phyloP scores from a whole-genome alignment of 2,329 filamentous ascomycete genomes.

The Thielaviopsis cerberus region DNA sequence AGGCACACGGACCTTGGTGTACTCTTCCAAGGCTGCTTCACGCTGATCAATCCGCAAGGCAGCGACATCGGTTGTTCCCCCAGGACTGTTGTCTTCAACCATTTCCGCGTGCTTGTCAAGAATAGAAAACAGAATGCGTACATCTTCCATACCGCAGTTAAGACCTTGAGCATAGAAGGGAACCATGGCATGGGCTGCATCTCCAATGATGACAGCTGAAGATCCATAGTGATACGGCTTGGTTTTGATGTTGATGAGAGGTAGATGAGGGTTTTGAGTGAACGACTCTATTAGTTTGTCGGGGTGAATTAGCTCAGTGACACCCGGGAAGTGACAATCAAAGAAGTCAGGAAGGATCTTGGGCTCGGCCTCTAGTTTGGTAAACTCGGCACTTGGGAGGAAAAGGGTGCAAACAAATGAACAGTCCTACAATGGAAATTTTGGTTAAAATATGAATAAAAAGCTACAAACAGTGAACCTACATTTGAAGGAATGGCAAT shows the following conservation, averaged over 20 bases:
- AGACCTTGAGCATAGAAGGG: conserved; percentile 97
- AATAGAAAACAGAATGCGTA: conserved; percentile 67
- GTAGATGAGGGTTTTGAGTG: conserved; percentile 66
- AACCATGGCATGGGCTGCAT: conserved; percentile 93
- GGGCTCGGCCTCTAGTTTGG: conserved; percentile 44
- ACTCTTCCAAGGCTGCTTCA: conserved; percentile 49
- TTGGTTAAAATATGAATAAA: not conserved
- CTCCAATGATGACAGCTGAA: conserved; percentile 70
- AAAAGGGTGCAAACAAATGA: conserved; percentile 94
- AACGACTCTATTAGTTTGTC: conserved; percentile 58
- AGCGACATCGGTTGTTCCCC: conserved; percentile 18
- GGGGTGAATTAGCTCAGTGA: conserved; percentile 51
- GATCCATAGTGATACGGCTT: conserved; percentile 64
- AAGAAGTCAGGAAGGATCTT: conserved; percentile 53
- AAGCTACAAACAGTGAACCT: no score
- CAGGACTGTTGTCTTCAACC: conserved; percentile 26
- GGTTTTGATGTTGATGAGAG: conserved; percentile 86
- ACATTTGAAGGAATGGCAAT: conserved; percentile 72
- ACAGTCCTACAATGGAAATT: conserved; percentile 39
- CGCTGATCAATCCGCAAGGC: conserved; percentile 36
- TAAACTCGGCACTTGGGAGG: conserved; percentile 53
- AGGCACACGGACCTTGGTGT: conserved; percentile 52
- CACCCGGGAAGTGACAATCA: conserved; percentile 68
- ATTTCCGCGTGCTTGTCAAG: conserved; percentile 48
- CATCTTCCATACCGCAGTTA: conserved; percentile 90